A percentile compares a stretch with the other conserved stretches of the same genome.
Conservation (phyloP, 768 basidiomycete genomes). For the Suillus luteus region DNA sequence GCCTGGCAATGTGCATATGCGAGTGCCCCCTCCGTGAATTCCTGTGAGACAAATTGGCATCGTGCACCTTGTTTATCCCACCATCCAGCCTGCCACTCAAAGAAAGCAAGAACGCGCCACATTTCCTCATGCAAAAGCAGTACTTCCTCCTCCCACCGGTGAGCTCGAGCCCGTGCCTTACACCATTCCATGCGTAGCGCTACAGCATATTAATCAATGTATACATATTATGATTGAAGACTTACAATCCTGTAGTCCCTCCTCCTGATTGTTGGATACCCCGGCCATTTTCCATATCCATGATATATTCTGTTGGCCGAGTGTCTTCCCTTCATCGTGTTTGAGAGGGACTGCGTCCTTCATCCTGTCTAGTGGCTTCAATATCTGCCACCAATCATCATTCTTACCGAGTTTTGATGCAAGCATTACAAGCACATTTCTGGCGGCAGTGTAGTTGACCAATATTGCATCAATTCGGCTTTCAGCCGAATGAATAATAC, state of each 20-base stretch:
- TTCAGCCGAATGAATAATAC: not conserved
- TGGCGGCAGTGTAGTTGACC: not conserved
- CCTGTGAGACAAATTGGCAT: not conserved
- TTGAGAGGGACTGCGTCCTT: not conserved
- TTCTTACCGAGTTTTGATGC: not conserved
- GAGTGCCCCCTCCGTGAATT: not conserved
- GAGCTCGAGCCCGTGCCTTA: not conserved
- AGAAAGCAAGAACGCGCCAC: not conserved
- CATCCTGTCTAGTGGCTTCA: not conserved
- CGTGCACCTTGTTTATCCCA: not conserved
- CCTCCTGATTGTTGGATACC: not conserved
- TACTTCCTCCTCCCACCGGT: slow-evolving; percentile 6
- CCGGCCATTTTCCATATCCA: not conserved
- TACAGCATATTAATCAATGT: not conserved
- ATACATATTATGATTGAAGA: not conserved
- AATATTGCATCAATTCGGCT: not conserved
- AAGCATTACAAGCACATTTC: not conserved
- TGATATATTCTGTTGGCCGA: not conserved
- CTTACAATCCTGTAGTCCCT: slow-evolving; percentile 4
- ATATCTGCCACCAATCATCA: not conserved
- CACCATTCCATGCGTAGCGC: not conserved
- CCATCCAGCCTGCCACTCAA: slow-evolving; percentile 8
- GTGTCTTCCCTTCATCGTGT: not conserved
- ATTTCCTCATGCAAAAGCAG: not conserved
- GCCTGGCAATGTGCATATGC: too few species aligned